Evolutionary conservation across 176 grass and related monocot genomes (phyloP).

Genomic region (Aegilops umbellulata): DNA sequence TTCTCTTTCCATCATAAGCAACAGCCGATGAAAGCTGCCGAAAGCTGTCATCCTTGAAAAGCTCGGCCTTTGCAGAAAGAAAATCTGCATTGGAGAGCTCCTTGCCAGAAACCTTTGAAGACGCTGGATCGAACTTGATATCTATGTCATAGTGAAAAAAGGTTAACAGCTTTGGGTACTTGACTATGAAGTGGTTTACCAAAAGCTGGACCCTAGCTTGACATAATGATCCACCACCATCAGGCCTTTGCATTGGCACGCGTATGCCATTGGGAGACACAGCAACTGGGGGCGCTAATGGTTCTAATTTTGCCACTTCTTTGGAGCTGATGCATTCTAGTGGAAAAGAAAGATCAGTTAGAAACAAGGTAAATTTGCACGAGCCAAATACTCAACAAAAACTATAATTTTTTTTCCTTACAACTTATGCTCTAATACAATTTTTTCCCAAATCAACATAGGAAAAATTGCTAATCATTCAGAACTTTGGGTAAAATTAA

Average conservation of each 20-base stretch:
- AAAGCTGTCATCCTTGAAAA: constrained; percentile 47
- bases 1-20: constrained; percentile 59
- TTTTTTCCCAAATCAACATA: not conserved
- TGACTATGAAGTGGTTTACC: constrained; percentile 57
- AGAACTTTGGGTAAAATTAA: not conserved
- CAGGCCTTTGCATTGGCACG: constrained; percentile 47
- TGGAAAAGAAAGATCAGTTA: constrained; percentile 11
- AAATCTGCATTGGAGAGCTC: constrained; percentile 50
- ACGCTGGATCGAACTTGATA: constrained; percentile 35
- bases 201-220: constrained; percentile 28
- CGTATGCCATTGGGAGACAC: constrained; percentile 8
- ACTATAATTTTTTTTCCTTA: not conserved
- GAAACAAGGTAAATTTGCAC: not conserved
- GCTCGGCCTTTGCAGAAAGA: constrained; percentile 50
- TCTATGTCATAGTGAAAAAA: constrained; percentile 61
- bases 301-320: constrained; percentile 14
- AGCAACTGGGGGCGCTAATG: not conserved
- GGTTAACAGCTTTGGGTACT: constrained; percentile 23
- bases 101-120: constrained; percentile 29
- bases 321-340: constrained; percentile 33
- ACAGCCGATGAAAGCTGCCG: constrained; percentile 31
- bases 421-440: not conserved
- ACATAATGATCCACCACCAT: constrained; percentile 33
- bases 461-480: not conserved
- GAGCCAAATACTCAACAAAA: not conserved